These are phyloP conservation scores for Esteya vermicola DNA, from an alignment of 2,329 filamentous ascomycete genomes.

Conservation along the genomic window DNA sequence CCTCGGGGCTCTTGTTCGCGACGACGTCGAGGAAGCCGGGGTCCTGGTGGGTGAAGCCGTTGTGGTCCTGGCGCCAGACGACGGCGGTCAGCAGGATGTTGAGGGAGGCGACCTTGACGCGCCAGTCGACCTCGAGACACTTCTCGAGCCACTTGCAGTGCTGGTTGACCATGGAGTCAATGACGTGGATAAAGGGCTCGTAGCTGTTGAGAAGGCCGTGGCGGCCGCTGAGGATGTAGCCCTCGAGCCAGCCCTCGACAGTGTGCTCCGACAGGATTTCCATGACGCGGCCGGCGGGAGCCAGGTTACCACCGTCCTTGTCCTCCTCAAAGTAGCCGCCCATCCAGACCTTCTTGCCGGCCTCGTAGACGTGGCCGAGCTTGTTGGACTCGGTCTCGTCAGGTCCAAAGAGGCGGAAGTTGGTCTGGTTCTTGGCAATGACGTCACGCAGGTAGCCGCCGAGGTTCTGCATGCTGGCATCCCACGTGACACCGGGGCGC, in stretches of 20 bases:
- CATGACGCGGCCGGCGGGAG: slow-evolving; percentile 58
- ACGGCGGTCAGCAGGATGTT: slow-evolving; percentile 69
- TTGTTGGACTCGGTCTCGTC: slow-evolving; percentile 78
- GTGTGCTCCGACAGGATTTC: slow-evolving; percentile 77
- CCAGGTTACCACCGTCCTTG: slow-evolving; percentile 57
- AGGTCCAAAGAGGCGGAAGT: slow-evolving; percentile 64
- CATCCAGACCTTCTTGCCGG: slow-evolving; percentile 68
- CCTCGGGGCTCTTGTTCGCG: slow-evolving; percentile 65
- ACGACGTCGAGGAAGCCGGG: slow-evolving; percentile 69
- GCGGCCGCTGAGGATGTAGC: slow-evolving; percentile 60
- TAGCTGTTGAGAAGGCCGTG: slow-evolving; percentile 70
- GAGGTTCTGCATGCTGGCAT: slow-evolving; percentile 57
- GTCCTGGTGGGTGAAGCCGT: slow-evolving; percentile 63
- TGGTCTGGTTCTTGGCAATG: slow-evolving; percentile 46
- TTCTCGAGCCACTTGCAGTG: slow-evolving; percentile 82
- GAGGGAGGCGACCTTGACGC: slow-evolving; percentile 56
- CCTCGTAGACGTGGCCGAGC: slow-evolving; percentile 55
- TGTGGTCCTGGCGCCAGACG: slow-evolving; percentile 73
- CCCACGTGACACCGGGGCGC: slow-evolving; percentile 39
- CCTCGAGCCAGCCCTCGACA: slow-evolving; percentile 67
- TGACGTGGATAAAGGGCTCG: slow-evolving; percentile 71
- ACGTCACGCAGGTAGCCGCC: slow-evolving; percentile 53
- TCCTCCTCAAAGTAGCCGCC: slow-evolving; percentile 68
- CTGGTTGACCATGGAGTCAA: slow-evolving; percentile 74
- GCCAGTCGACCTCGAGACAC: slow-evolving; percentile 66